Evolutionary conservation across 257 asterid species (phyloP).

Genomic region (Mentha longifolia): DNA sequence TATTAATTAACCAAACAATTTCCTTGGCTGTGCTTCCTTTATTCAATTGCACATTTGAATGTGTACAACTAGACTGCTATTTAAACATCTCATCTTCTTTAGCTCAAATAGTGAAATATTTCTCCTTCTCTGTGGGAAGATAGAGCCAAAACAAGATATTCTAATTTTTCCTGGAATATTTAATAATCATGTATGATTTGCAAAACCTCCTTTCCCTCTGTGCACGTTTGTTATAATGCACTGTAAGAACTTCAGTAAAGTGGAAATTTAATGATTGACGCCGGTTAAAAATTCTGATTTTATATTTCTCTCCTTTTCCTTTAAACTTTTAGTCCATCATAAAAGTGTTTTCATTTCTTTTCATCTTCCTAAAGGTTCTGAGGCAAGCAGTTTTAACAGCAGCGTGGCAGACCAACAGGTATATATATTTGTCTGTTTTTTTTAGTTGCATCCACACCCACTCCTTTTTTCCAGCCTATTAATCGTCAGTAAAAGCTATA

Average conservation of each 20-base stretch:
- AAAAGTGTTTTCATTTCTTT: slow-evolving; percentile 35
- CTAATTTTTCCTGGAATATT: slow-evolving; percentile 10
- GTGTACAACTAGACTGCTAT: slow-evolving; percentile 4
- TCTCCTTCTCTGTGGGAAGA: neutral
- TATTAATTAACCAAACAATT: neutral
- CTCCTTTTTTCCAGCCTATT: neutral
- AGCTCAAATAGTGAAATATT: neutral
- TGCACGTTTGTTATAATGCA: neutral
- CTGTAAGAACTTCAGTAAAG: slow-evolving; percentile 2
- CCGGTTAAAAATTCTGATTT: neutral
- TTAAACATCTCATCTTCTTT: neutral
- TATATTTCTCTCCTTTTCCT: neutral
- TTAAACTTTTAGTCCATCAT: slow-evolving; percentile 17
- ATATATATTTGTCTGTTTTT: slow-evolving; percentile 39
- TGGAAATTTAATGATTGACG: neutral
- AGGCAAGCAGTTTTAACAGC: slow-evolving; percentile 83
- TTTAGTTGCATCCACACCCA: slow-evolving; percentile 7
- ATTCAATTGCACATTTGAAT: neutral
- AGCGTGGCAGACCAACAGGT: slow-evolving; percentile 92
- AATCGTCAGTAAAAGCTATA: neutral
- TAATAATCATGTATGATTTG: neutral
- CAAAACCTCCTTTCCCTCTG: slow-evolving; percentile 8
- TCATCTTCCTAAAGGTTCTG: slow-evolving; percentile 58
- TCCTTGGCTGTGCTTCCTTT: neutral
- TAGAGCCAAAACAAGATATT: neutral